Conservation (phyloP, 139 green algal species). For the Raphidocelis subcapitata region DNA sequence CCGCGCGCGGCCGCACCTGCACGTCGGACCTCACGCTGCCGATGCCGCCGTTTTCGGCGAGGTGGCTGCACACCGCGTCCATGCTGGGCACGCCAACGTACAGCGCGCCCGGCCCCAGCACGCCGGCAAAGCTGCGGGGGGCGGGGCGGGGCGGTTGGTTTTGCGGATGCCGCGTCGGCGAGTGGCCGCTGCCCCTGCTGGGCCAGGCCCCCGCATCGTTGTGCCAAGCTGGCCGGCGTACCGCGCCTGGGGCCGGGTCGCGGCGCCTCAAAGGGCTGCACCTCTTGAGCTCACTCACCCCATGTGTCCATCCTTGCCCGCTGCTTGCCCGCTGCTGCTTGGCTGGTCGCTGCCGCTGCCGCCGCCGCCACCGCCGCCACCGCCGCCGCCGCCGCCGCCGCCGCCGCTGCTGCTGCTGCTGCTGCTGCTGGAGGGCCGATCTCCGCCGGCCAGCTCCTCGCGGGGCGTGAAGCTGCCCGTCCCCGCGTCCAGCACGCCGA, state of each 20-base stretch:
- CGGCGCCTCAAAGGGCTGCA: no score
- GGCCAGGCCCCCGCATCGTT: no score
- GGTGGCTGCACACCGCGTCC: conserved; percentile 19
- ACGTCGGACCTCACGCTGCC: conserved; percentile 15
- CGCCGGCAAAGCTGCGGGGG: conserved; percentile 18
- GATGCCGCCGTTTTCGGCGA: conserved; percentile 3
- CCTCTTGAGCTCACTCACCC: background rate
- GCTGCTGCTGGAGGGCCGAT: background rate
- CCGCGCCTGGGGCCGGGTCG: no score
- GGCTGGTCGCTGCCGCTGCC: no score
- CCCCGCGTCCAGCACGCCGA: conserved; percentile 7
- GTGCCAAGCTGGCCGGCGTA: no score
- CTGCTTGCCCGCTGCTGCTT: background rate
- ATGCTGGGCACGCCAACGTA: conserved; percentile 32
- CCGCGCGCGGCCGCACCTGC: background rate
- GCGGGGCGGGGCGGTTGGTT: no score
- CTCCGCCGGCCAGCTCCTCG: conserved; percentile 5
- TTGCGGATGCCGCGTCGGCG: no score
- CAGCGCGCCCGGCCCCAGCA: conserved; percentile 14
- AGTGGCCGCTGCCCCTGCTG: no score
- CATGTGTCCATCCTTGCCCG: background rate
- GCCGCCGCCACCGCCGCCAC: no score
- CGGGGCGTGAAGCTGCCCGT: background rate
- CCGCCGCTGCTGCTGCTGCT: background rate
- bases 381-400: background rate